A percentile compares a stretch with the other conserved stretches of the same genome.
Evolutionary conservation across 805 yeast genomes (phyloP).

Genomic region (Yarrowia bubula): DNA sequence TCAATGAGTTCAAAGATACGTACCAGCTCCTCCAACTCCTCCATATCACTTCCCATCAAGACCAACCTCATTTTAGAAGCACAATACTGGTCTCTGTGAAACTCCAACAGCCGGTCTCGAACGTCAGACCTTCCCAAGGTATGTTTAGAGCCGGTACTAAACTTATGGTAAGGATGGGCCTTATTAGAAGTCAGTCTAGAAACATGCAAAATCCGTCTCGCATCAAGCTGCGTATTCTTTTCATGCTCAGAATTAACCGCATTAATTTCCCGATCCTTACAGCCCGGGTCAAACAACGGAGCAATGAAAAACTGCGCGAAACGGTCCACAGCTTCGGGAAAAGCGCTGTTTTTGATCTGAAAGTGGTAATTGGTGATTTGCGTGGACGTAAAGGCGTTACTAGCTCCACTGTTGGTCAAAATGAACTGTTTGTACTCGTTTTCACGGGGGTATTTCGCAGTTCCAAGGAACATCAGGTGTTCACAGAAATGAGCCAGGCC

Average conservation of each 20-base stretch:
- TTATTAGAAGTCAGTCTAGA: slow-evolving; percentile 71
- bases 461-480: slow-evolving; percentile 79
- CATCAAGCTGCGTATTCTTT: slow-evolving; percentile 84
- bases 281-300: slow-evolving; percentile 69
- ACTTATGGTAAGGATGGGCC: slow-evolving; percentile 78
- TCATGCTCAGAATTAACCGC: slow-evolving; percentile 97
- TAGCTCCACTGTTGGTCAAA: slow-evolving; percentile 79
- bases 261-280: slow-evolving; percentile 86
- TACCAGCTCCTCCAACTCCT: slow-evolving; percentile 51
- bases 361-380: slow-evolving; percentile 89
- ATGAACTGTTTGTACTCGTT: slow-evolving; percentile 71
- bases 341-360: slow-evolving; percentile 70
- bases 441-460: slow-evolving; percentile 69
- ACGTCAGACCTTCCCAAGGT: slow-evolving; percentile 84
- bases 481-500: slow-evolving; percentile 93
- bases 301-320: slow-evolving; percentile 88
- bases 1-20: not conserved
- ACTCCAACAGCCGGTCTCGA: slow-evolving; percentile 74
- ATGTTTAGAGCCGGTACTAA: slow-evolving; percentile 81
- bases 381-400: slow-evolving; percentile 88
- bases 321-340: slow-evolving; percentile 86
- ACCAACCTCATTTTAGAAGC: slow-evolving; percentile 86
- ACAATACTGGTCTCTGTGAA: slow-evolving; percentile 70
- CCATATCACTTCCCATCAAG: slow-evolving; percentile 75
- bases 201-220: slow-evolving; percentile 83